A percentile compares a stretch with the other conserved stretches of the same genome.
These are phyloP conservation scores for Butyriboletus loyo DNA, from an alignment of 768 basidiomycete genomes.

Conservation along the genomic window DNA sequence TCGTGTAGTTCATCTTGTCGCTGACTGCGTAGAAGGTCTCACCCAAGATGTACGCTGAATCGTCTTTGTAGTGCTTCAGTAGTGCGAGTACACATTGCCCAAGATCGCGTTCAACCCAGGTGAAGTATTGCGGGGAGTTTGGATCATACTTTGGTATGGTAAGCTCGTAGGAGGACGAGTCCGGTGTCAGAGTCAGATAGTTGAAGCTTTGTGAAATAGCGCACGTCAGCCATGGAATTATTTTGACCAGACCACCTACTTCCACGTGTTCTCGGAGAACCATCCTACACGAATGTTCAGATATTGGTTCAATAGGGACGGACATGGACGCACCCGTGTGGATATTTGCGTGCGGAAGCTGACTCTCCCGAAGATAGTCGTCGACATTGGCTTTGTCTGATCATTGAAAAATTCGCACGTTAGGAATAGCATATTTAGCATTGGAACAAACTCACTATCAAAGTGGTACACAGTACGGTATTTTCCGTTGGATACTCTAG, in stretches of 20 bases:
- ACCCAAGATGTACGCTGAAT: constrained; percentile 17
- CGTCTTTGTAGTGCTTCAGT: constrained; percentile 23
- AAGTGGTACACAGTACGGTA: constrained; percentile 23
- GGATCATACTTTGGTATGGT: constrained; percentile 19
- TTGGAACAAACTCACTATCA: constrained; percentile 16
- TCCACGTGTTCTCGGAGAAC: constrained; percentile 25
- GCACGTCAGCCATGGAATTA: background rate
- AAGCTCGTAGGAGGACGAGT: constrained; percentile 17
- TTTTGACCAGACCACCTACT: constrained; percentile 6
- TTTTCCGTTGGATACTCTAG: constrained; percentile 20
- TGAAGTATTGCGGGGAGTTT: constrained; percentile 17
- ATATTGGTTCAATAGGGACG: background rate
- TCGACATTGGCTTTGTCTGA: constrained; percentile 26
- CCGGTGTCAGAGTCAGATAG: constrained; percentile 6
- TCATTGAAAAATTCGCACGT: background rate
- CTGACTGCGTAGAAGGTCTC: constrained; percentile 25
- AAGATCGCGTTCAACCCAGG: constrained; percentile 24
- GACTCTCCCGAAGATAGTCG: constrained; percentile 18
- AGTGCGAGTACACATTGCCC: constrained; percentile 23
- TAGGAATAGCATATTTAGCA: background rate
- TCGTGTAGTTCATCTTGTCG: constrained; percentile 18
- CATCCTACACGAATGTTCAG: constrained; percentile 14
- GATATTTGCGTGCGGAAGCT: constrained; percentile 19
- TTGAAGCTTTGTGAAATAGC: background rate
- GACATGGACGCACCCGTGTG: constrained; percentile 15